Conservation (phyloP, 164 flowering plant genomes). For the Echeveria elegans region DNA sequence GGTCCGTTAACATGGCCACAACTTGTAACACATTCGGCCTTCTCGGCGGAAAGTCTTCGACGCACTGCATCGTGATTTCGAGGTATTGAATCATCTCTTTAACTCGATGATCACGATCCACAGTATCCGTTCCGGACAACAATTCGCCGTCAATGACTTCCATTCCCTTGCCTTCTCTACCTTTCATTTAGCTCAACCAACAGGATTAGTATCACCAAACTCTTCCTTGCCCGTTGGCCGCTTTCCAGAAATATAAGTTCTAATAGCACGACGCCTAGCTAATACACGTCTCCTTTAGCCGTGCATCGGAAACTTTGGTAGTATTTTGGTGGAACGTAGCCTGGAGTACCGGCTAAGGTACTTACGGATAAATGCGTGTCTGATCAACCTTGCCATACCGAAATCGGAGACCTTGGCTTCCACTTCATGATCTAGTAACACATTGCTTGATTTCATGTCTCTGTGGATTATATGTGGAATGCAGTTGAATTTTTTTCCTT, state of each 20-base stretch:
- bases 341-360: conserved; percentile 70
- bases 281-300: conserved; percentile 62
- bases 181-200: conserved; percentile 72
- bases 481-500: conserved; percentile 60
- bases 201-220: conserved; percentile 64
- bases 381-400: conserved; percentile 67
- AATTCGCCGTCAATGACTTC: conserved; percentile 71
- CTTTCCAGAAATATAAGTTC: conserved; percentile 55
- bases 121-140: conserved; percentile 19
- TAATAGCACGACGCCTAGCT: conserved; percentile 50
- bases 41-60: conserved; percentile 83
- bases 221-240: conserved; percentile 65
- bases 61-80: conserved; percentile 65
- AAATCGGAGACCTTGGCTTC: conserved; percentile 71
- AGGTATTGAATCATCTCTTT: conserved; percentile 65
- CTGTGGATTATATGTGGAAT: conserved; percentile 70
- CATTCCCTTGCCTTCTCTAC: conserved; percentile 60
- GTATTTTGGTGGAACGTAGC: conserved; percentile 75
- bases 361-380: conserved; percentile 71
- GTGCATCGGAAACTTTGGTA: conserved; percentile 77
- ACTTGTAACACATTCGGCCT: conserved; percentile 86
- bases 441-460: conserved; percentile 76
- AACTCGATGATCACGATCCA: conserved; percentile 32
- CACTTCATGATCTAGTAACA: conserved; percentile 49
- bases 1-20: conserved; percentile 74